A percentile compares a stretch with the other conserved stretches of the same genome.
These are phyloP conservation scores for Phytophthora multivora DNA, from an alignment of 352 stramenopile genomes.

Conservation along the genomic window DNA sequence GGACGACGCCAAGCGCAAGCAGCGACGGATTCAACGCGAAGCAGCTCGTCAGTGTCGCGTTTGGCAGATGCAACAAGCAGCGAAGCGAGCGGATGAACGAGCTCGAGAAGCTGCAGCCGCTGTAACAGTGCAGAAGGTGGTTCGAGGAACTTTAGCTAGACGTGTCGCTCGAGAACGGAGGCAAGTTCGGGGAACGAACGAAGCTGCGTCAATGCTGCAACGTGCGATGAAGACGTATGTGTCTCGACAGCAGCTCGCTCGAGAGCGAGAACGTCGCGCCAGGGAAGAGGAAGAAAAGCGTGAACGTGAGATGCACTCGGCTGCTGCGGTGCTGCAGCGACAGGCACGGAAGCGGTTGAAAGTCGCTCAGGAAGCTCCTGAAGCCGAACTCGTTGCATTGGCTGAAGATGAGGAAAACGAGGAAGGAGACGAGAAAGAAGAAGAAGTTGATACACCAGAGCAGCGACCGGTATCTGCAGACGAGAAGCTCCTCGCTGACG, in stretches of 20 bases:
- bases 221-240: constrained; percentile 39
- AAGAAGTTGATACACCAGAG: not conserved
- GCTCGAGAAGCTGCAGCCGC: constrained; percentile 46
- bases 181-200: constrained; percentile 19
- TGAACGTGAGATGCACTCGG: constrained; percentile 41
- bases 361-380: constrained; percentile 20
- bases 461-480: not conserved
- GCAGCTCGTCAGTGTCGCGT: constrained; percentile 43
- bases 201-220: constrained; percentile 42
- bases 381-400: constrained; percentile 14
- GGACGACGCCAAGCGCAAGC: constrained; percentile 44
- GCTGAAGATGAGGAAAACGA: constrained; percentile 25
- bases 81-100: constrained; percentile 52
- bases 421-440: constrained; percentile 10
- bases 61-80: constrained; percentile 53
- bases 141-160: constrained; percentile 44
- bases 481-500: constrained; percentile 20
- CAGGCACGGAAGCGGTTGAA: constrained; percentile 40
- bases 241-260: constrained; percentile 22
- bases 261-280: constrained; percentile 24
- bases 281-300: constrained; percentile 31
- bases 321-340: constrained; percentile 53
- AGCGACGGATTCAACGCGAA: constrained; percentile 48
- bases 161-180: constrained; percentile 10
- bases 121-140: constrained; percentile 42